These are phyloP conservation scores for Petunia hybrid DNA, from an alignment of 305 asterid species.

Conservation along the genomic window DNA sequence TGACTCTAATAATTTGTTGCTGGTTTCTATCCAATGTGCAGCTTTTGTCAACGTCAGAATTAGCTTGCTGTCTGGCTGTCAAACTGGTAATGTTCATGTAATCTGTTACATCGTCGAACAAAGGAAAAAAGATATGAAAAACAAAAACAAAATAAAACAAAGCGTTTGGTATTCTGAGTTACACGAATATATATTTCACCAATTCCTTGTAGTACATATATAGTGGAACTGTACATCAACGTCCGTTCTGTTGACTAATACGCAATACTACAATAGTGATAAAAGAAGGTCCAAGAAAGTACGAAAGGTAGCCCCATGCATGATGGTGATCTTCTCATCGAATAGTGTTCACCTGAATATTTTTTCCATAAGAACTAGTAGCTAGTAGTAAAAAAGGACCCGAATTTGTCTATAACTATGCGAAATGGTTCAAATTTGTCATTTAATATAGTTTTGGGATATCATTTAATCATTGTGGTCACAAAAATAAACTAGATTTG, in stretches of 20 bases:
- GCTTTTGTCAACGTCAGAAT: not conserved
- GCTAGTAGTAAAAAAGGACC: too few relatives aligned
- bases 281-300: not conserved
- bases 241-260: not conserved
- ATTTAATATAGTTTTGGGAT: too few relatives aligned
- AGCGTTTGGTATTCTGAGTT: not conserved
- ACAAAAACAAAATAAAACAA: not conserved
- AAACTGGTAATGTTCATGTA: not conserved
- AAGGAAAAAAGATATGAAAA: not conserved
- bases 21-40: not conserved
- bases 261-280: not conserved
- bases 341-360: not conserved
- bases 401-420: too few relatives aligned
- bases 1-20: not conserved
- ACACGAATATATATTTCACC: not conserved
- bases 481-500: too few relatives aligned
- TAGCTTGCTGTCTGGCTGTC: not conserved
- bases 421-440: too few relatives aligned
- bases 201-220: not conserved
- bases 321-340: not conserved
- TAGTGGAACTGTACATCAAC: not conserved
- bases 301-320: not conserved
- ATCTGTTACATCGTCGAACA: not conserved
- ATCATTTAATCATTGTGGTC: too few relatives aligned
- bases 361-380: too few relatives aligned